A percentile compares a stretch with the other conserved stretches of the same genome.
phyloP scores from a whole-genome alignment of 2,329 filamentous ascomycete species.

The Aspergillus fischeri region DNA sequence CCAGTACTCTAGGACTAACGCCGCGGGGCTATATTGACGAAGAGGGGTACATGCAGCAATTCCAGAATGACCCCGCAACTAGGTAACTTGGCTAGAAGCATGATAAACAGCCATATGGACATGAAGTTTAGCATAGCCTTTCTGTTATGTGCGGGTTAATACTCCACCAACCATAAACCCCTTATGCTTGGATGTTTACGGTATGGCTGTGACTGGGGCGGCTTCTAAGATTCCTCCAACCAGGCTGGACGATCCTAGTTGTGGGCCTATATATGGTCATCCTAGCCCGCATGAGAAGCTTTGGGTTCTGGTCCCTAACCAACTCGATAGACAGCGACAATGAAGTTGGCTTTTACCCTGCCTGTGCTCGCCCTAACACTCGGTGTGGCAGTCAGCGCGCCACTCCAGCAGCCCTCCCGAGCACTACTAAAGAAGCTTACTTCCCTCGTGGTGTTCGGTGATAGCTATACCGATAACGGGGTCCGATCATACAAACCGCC shows the following conservation, averaged over 20 bases:
- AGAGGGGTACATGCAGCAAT: neutral
- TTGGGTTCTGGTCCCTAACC: neutral
- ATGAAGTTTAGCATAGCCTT: no score
- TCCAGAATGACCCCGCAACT: neutral
- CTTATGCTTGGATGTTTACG: neutral
- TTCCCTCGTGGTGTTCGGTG: slow-evolving; percentile 66
- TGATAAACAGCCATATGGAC: no score
- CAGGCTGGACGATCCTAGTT: neutral
- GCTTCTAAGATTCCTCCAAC: neutral
- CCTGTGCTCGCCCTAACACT: neutral
- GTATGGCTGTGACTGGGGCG: neutral
- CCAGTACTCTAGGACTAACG: no score
- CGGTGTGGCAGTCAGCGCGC: neutral
- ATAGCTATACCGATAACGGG: slow-evolving; percentile 70
- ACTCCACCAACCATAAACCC: neutral
- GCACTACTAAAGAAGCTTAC: slow-evolving; percentile 44
- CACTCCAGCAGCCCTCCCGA: neutral
- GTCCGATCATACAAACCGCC: neutral
- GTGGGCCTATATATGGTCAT: neutral
- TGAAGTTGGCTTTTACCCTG: neutral
- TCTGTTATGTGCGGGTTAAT: no score
- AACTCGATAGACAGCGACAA: neutral
- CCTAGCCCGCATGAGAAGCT: no score
- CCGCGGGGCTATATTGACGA: neutral
- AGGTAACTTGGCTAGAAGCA: neutral